A percentile compares a stretch with the other conserved stretches of the same genome.
These are phyloP conservation scores for Phaseolus lunatus DNA, from an alignment of 306 rosid species.

Conservation along the genomic window DNA sequence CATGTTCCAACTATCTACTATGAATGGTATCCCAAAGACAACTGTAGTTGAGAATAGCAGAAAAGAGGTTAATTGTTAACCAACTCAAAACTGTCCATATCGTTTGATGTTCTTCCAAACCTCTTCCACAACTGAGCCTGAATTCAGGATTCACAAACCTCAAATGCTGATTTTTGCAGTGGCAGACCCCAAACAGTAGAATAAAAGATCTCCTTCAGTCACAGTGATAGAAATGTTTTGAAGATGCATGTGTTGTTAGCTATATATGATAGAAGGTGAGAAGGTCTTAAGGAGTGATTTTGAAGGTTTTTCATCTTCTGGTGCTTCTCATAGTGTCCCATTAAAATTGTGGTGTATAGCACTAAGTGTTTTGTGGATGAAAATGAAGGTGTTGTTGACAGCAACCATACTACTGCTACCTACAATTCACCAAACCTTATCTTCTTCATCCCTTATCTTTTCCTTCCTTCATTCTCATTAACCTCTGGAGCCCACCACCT, in stretches of 20 bases:
- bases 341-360: not conserved
- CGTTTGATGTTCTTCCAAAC: not conserved
- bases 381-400: slow-evolving; percentile 30
- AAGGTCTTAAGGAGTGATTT: too few relatives aligned
- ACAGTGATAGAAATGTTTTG: not conserved
- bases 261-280: too few relatives aligned
- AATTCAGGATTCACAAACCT: not conserved
- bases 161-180: not conserved
- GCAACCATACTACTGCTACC: not conserved
- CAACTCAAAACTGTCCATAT: not conserved
- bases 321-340: not conserved
- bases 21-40: not conserved
- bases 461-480: not conserved
- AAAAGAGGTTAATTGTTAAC: not conserved
- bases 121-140: not conserved
- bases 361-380: slow-evolving; percentile 21
- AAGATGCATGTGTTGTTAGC: too few relatives aligned
- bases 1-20: not conserved
- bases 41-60: not conserved
- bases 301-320: too few relatives aligned
- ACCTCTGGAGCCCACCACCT: slow-evolving; percentile 17
- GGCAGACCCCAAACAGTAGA: not conserved
- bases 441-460: slow-evolving; percentile 30
- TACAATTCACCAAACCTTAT: slow-evolving; percentile 23
- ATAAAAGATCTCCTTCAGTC: not conserved